phyloP scores from a whole-genome alignment of 345 rosid species.

The Sisymbrium altissimum region DNA sequence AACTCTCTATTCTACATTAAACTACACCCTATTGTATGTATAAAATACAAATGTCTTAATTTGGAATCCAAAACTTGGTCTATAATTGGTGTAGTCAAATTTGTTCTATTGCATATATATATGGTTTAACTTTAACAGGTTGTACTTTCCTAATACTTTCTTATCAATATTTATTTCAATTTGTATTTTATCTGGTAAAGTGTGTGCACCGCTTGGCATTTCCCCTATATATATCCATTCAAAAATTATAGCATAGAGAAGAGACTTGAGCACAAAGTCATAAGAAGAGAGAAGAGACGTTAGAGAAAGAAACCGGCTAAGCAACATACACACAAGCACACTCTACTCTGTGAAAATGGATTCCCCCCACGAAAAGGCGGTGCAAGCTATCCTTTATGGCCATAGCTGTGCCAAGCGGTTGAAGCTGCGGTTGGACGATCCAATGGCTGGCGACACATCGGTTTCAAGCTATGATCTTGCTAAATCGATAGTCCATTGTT shows the following conservation, averaged over 20 bases:
- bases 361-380: slow-evolving; percentile 1
- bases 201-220: neutral
- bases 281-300: neutral
- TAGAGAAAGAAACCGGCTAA: neutral
- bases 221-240: slow-evolving; percentile 4
- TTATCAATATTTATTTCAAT: neutral
- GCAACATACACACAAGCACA: neutral
- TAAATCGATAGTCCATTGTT: slow-evolving; percentile 14
- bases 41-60: neutral
- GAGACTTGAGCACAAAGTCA: neutral
- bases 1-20: neutral
- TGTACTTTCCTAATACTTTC: slow-evolving; percentile 7
- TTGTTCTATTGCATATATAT: neutral
- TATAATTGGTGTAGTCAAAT: slow-evolving; percentile 5
- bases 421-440: slow-evolving; percentile 19
- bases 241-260: neutral
- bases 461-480: slow-evolving; percentile 26
- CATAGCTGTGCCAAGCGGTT: slow-evolving; percentile 26
- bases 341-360: slow-evolving; percentile 8
- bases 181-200: no score
- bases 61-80: neutral
- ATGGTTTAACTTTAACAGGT: neutral
- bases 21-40: neutral
- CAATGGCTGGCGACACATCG: slow-evolving; percentile 6
- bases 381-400: slow-evolving; percentile 27